phyloP scores from a whole-genome alignment of 164 flowering plant species.

The Brasenia schreberi region DNA sequence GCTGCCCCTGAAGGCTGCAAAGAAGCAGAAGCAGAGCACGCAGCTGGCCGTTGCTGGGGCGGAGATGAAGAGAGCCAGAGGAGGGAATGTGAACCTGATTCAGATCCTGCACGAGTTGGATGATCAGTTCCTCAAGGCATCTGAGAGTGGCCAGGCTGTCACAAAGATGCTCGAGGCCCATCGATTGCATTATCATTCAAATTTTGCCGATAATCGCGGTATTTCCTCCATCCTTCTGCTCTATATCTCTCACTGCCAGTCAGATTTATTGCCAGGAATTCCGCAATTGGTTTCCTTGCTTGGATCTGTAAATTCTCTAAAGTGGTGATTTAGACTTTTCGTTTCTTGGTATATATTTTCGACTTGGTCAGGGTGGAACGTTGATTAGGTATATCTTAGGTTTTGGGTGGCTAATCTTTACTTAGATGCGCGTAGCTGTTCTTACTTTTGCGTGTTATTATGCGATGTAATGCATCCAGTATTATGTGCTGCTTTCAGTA shows the following conservation, averaged over 20 bases:
- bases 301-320: too few relatives aligned
- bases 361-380: too few relatives aligned
- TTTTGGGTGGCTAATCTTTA: too few relatives aligned
- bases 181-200: constrained; percentile 81
- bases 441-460: too few relatives aligned
- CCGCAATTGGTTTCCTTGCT: too few relatives aligned
- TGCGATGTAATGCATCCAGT: too few relatives aligned
- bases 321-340: too few relatives aligned
- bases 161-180: constrained; percentile 88
- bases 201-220: constrained; percentile 79
- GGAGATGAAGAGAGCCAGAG: constrained; percentile 14
- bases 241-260: background rate
- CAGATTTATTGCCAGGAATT: too few relatives aligned
- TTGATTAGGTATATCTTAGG: too few relatives aligned
- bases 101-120: constrained; percentile 45
- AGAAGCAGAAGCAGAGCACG: constrained; percentile 18
- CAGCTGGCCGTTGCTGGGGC: constrained; percentile 45
- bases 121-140: constrained; percentile 75
- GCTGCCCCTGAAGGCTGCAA: constrained; percentile 7
- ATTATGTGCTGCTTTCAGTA: too few relatives aligned
- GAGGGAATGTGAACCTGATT: constrained; percentile 19
- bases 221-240: background rate
- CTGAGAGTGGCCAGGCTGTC: constrained; percentile 70
- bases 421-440: too few relatives aligned
- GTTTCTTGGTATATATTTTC: too few relatives aligned